Base-by-base conservation (phyloP, 2,329 filamentous ascomycete species). In the Ceratocystis destructans region DNA sequence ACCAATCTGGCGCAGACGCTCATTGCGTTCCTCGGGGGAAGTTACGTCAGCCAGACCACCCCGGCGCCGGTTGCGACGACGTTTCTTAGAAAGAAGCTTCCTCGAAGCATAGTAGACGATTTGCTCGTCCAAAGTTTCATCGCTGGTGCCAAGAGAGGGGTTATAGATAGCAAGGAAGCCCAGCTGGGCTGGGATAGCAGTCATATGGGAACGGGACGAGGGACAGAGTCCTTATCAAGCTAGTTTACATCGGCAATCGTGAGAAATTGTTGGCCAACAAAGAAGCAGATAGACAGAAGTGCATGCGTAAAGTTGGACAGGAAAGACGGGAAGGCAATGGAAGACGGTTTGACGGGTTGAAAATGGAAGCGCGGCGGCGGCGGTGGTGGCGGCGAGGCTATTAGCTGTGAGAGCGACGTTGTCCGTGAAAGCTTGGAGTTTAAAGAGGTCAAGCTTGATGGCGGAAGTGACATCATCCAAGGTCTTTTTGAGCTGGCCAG, bases 141-240 rank as follows among this genome's bases (percentile, higher is more conserved):
- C 80, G 2, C 78, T 80, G 55, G 72, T 73, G 71, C 88, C 87
- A 57, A 95, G 82, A 5, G 87, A 85, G 44, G 95, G 94, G 75
- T 96, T 97, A 80, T 96, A 99, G 74, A 99, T 95, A 74, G 93
- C 86, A 59, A 99, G 82, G 75, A 94, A 97, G 71, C 89, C 88
- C 37, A 97, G 83, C 46, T 68, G 67, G 45, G 67, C 67, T 10
- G 64, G 67, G 44, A 53, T 62, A 50, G 61, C 59, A 20, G 66
- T 65, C 66, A 68, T 68, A 7, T 41, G n/a, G 25, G 37, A 41
- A 33, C 73, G 89, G 89, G 45, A 93, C 93, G 55, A 94, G 92
- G 15, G 44, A 50, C 65, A 62, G 62, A 28, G 64, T 31, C 61
- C 46, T 62, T 41, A 41, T 41, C 10, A 41, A 12, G 3, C 37